Conservation (phyloP, 73 alveolate species). For the Urostyla sp. region DNA sequence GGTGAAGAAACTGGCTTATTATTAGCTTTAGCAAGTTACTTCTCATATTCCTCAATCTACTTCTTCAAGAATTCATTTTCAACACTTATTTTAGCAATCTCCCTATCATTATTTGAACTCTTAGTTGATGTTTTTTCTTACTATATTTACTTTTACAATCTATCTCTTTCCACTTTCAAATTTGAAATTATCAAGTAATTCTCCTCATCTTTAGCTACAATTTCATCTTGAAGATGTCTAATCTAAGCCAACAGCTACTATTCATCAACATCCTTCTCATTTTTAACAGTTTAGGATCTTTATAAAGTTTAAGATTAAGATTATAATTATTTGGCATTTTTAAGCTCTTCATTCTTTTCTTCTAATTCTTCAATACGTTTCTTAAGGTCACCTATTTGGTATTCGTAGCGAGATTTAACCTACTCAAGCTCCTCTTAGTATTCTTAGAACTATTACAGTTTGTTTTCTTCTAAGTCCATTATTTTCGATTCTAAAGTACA, state of each 20-base stretch:
- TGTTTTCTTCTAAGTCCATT: slow-evolving; percentile 13
- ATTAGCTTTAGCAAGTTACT: background rate
- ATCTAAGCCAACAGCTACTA: slow-evolving; percentile 12
- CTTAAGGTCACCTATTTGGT: slow-evolving; percentile 25
- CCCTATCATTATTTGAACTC: slow-evolving; percentile 17
- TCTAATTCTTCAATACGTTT: slow-evolving; percentile 32
- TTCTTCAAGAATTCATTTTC: slow-evolving; percentile 49
- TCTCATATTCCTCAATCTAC: slow-evolving; percentile 40
- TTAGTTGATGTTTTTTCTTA: background rate
- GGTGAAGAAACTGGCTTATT: background rate
- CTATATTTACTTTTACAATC: background rate
- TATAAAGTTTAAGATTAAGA: background rate
- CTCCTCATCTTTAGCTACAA: slow-evolving; percentile 47
- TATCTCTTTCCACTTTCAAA: background rate
- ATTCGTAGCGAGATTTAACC: background rate
- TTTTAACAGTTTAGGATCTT: background rate
- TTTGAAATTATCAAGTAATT: background rate
- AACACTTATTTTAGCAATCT: slow-evolving; percentile 45
- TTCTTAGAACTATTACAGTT: background rate
- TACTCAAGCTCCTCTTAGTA: slow-evolving; percentile 9
- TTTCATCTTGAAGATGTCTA: slow-evolving; percentile 23
- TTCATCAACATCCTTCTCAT: background rate
- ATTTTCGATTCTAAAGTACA: slow-evolving; percentile 3
- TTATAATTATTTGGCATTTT: background rate
- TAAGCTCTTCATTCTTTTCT: slow-evolving; percentile 1